phyloP scores from a whole-genome alignment of 371 early-diverging fungal species.

The Batkoa obscura region DNA sequence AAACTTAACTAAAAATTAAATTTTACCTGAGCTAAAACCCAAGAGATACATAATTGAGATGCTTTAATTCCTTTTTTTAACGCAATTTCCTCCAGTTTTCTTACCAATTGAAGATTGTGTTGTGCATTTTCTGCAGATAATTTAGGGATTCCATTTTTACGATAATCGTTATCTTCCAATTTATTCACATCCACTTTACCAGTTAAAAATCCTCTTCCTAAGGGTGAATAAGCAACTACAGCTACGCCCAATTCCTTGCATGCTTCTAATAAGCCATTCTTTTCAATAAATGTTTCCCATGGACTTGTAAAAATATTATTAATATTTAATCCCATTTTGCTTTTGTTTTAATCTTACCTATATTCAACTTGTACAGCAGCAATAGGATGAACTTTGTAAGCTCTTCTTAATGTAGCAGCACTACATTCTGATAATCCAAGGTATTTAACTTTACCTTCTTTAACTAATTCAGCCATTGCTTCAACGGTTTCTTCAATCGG shows the following conservation, averaged over 20 bases:
- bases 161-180: slow-evolving; percentile 20
- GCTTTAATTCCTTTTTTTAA: slow-evolving; percentile 18
- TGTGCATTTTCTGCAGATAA: slow-evolving; percentile 23
- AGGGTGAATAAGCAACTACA: slow-evolving; percentile 15
- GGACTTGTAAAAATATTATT: neutral
- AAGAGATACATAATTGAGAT: slow-evolving; percentile 27
- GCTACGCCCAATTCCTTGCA: slow-evolving; percentile 36
- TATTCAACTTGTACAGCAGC: slow-evolving; percentile 8
- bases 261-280: neutral
- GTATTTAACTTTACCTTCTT: slow-evolving; percentile 32
- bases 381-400: slow-evolving; percentile 40
- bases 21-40: slow-evolving; percentile 24
- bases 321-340: no score
- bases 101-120: slow-evolving; percentile 29
- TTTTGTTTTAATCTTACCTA: neutral
- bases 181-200: slow-evolving; percentile 16
- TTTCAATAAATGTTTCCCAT: slow-evolving; percentile 2
- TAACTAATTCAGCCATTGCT: slow-evolving; percentile 35
- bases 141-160: slow-evolving; percentile 20
- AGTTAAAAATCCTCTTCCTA: slow-evolving; percentile 38
- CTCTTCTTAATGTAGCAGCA: slow-evolving; percentile 27
- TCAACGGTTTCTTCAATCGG: slow-evolving; percentile 30
- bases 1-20: neutral
- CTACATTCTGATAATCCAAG: slow-evolving; percentile 35
- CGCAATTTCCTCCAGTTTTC: slow-evolving; percentile 21